Evolutionary conservation across 2,329 filamentous ascomycete species (phyloP).

Genomic region (Didymella glomerata): DNA sequence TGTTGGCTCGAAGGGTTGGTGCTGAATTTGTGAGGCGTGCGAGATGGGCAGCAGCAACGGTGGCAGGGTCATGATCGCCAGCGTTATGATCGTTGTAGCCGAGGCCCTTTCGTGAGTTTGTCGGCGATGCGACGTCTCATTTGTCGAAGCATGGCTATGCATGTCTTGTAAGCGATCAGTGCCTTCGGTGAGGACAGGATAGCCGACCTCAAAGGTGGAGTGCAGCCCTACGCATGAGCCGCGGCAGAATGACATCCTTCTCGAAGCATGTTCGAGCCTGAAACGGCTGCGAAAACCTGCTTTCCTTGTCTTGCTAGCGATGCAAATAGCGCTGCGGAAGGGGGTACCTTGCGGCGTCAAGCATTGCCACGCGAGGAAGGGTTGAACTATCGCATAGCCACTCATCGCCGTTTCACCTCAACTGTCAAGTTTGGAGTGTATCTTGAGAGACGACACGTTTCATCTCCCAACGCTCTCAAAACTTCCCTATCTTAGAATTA

Average conservation of each 20-base stretch:
- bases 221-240: constrained; percentile 17
- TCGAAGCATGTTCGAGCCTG: constrained; percentile 27
- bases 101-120: constrained; percentile 8
- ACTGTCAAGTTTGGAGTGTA: constrained; percentile 22
- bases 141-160: constrained; percentile 10
- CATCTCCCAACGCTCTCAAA: constrained; percentile 22
- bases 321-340: constrained; percentile 16
- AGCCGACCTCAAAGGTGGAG: constrained; percentile 14
- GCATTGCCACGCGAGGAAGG: constrained; percentile 21
- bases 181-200: constrained; percentile 16
- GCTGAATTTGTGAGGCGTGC: constrained; percentile 10
- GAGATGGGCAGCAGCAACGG: constrained; percentile 5
- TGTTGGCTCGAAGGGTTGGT: constrained; percentile 5
- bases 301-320: constrained; percentile 18
- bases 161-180: constrained; percentile 11
- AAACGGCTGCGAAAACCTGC: constrained; percentile 17
- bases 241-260: constrained; percentile 22
- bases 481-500: constrained; percentile 20
- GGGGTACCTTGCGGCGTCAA: constrained; percentile 19
- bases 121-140: constrained; percentile 12
- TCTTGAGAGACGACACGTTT: constrained; percentile 21
- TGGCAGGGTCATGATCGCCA: constrained; percentile 6
- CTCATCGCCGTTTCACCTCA: constrained; percentile 23
- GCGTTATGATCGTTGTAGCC: neutral
- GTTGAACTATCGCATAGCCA: constrained; percentile 12